Evolutionary conservation across 2,329 filamentous ascomycete genomes (phyloP), one percentile per base, ranked within the genome.

Genomic region (Aspergillus sp.): DNA sequence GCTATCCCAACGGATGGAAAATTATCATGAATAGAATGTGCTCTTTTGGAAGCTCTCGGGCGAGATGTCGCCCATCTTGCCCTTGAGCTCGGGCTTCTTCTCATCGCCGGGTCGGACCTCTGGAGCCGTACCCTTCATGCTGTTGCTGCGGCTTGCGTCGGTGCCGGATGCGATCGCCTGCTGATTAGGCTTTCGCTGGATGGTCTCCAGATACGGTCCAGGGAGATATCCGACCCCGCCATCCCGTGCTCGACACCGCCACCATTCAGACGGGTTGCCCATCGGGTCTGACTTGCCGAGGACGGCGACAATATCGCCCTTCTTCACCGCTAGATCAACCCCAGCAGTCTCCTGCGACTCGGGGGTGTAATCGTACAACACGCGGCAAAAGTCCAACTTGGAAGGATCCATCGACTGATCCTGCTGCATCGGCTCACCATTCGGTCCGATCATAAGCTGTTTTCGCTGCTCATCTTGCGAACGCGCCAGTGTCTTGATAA

Each of bases 321-420:
- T 96, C 72, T 88, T 90, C 26, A 94, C 91, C 31, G 88, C 83
- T 10, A 98, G 78, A 61, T 98, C 94, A 54, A 97, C 82, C 30
- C 87, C 88, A 48, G 84, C 72, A 13, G 76, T 75, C 35, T 66
- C 62, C 43, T 77, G 69, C 3, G 79, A 72, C 59, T 91, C 86
- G 3, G 93, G 91, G 0, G 85, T 84, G 72, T 95, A 98, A 71
- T 98, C 93, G 71, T 93, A 97, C 12, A 95, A 71, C 2, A 94
- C 85, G 46, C 90, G 87, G 74, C 91, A 98, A 74, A 97, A 98
- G 65, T 97, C 91, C 53, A 98, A 82, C 69, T 95, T 94, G 50
- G 83, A 82, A 0, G 90, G 90, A 62, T 97, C 93, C 45, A 96
- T 71, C 3, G 81, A 73, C 43, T 60, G 63, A 37, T 68, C 63